Percentiles rank a stretch among this genome's conserved stretches.
Evolutionary conservation across 352 stramenopile genomes (phyloP).

Genomic region (Phytophthora cryptogea): DNA sequence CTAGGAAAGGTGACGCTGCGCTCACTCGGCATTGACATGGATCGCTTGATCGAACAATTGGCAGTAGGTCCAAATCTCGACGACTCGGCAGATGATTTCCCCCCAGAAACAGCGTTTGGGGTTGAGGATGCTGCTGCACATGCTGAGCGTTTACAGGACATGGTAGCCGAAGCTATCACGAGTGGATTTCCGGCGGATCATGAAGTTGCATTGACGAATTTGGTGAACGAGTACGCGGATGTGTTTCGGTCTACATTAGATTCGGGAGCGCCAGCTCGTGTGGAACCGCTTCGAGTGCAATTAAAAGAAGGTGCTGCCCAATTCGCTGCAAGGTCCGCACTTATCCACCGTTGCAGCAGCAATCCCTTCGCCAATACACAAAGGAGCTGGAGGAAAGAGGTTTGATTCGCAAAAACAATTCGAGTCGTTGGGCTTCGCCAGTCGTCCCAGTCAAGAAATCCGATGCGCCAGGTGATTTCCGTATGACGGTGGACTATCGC

Average conservation of each 20-base stretch:
- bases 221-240: neutral
- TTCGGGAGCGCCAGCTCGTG: neutral
- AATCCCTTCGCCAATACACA: neutral
- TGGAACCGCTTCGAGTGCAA: neutral
- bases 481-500: constrained; percentile 1
- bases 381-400: neutral
- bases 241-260: neutral
- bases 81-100: neutral
- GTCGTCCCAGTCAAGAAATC: neutral
- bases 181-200: neutral
- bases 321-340: neutral
- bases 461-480: constrained; percentile 2
- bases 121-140: neutral
- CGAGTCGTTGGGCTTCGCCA: constrained; percentile 4
- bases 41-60: neutral
- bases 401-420: constrained; percentile 1
- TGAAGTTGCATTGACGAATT: neutral
- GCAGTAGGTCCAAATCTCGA: neutral
- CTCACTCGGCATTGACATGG: neutral
- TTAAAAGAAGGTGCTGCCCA: neutral
- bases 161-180: neutral
- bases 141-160: neutral
- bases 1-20: neutral
- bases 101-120: neutral
- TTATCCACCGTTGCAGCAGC: neutral